A percentile compares a stretch with the other conserved stretches of the same genome.
These are phyloP conservation scores for Tephrocybe sp. DNA, from an alignment of 768 basidiomycete genomes.

Conservation along the genomic window DNA sequence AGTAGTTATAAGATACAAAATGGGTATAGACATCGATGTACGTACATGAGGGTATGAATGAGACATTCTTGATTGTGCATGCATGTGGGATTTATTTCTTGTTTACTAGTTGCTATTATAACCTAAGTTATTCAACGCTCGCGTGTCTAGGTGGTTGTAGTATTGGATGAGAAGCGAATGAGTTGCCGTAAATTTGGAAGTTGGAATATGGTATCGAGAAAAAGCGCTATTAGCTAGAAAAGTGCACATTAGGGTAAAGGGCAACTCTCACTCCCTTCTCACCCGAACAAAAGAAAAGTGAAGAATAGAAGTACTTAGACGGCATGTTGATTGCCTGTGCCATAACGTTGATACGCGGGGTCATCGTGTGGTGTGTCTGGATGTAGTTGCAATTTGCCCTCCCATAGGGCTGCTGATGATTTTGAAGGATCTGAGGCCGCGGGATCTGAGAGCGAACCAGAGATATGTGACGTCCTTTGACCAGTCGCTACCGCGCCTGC, in stretches of 20 bases:
- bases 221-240: too few relatives aligned
- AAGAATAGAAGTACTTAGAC: too few relatives aligned
- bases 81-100: too few relatives aligned
- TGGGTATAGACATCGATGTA: too few relatives aligned
- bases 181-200: background rate
- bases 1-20: too few relatives aligned
- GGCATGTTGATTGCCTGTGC: slow-evolving; percentile 15
- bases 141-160: too few relatives aligned
- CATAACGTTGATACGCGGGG: slow-evolving; percentile 37
- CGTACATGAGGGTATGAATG: too few relatives aligned
- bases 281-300: background rate
- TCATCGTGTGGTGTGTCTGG: slow-evolving; percentile 80
- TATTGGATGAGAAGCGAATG: too few relatives aligned
- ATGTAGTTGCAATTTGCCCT: slow-evolving; percentile 85
- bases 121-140: too few relatives aligned
- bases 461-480: slow-evolving; percentile 56
- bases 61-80: too few relatives aligned
- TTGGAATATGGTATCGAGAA: background rate
- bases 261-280: background rate
- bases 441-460: slow-evolving; percentile 69
- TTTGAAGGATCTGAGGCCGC: slow-evolving; percentile 75
- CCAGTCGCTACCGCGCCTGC: slow-evolving; percentile 56
- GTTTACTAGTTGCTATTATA: too few relatives aligned
- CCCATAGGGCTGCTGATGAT: slow-evolving; percentile 81
- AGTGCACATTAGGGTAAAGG: too few relatives aligned